Evolutionary conservation across 2,329 filamentous ascomycete genomes (phyloP), one percentile per base, ranked within the genome.

Genomic region (Fusarium tjaetaba): DNA sequence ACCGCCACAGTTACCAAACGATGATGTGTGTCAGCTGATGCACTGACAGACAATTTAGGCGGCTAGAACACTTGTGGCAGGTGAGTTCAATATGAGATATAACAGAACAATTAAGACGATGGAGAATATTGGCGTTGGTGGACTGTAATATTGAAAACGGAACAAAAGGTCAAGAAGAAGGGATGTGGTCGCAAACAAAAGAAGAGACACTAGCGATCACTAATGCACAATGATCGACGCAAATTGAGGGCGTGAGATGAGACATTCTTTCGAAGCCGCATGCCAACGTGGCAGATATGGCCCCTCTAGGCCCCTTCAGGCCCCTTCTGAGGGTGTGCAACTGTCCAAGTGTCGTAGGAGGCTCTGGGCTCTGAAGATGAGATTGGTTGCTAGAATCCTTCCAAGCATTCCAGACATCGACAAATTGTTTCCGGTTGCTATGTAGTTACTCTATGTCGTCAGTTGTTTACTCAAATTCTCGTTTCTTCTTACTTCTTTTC

Each of bases 251-350:
- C 43, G 49, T 42, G 38, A 49, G 61, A 73, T 72, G 72, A 73
- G 71, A 73, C 71, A 73, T 24, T 39, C 60, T 42, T 39, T n/a
- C 41, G 51, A 55, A 20, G 20, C 51, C 36, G 43, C 70, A 73
- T 73, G 71, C 58, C 70, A 73, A 61, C 70, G 71, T 73, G 70
- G 71, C 71, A 65, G 61, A 45, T 28, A 39, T 39, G 43, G 24
- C 38, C 45, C 68, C n/a, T 62, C 26, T n/a, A n/a, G 24, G 24
- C 39, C 26, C 26, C 45, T 48, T 15, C 11, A 22, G 45, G 45
- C 13, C 26, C 28, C 38, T 32, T 42, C 36, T 42, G 26, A 56
- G 58, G 63, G 62, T 42, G 61, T 63, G 53, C 42, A 49, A 34
- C 56, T 51, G 41, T 49, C n/a, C 36, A 41, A 61, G 57, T 57